These are phyloP conservation scores for Fusarium xylarioides DNA, from an alignment of 2,329 filamentous ascomycete species.

Conservation along the genomic window DNA sequence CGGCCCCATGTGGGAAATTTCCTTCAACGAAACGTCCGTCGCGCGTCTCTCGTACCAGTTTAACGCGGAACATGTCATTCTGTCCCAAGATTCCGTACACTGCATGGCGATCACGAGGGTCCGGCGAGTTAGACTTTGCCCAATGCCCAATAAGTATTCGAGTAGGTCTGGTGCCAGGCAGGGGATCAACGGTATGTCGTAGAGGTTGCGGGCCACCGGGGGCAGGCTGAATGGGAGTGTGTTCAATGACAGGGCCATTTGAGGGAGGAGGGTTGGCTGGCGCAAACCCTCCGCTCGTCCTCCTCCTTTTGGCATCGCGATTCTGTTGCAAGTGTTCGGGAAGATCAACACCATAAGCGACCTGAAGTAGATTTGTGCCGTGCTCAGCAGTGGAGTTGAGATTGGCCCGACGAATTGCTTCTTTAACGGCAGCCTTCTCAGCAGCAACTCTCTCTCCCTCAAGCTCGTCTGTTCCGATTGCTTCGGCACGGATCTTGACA, in stretches of 20 bases:
- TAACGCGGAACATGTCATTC: conserved; percentile 72
- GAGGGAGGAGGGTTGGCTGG: conserved; percentile 45
- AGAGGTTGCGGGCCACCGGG: conserved; percentile 30
- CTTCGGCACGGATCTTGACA: conserved; percentile 62
- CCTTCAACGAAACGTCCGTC: conserved; percentile 66
- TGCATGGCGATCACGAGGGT: conserved; percentile 64
- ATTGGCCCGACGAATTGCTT: conserved; percentile 57
- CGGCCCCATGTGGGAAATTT: conserved; percentile 68
- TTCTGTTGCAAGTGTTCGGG: conserved; percentile 54
- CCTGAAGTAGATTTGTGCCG: conserved; percentile 51
- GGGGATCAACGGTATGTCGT: conserved; percentile 48
- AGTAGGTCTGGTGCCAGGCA: conserved; percentile 64
- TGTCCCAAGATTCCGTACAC: conserved; percentile 70
- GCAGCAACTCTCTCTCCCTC: conserved; percentile 51
- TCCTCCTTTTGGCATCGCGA: conserved; percentile 59
- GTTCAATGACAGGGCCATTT: conserved; percentile 35
- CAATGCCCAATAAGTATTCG: conserved; percentile 68
- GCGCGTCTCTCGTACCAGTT: conserved; percentile 67
- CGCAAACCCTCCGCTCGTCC: conserved; percentile 51
- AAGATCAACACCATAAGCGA: conserved; percentile 62
- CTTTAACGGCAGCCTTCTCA: conserved; percentile 55
- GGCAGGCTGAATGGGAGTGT: conserved; percentile 35
- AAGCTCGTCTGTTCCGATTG: conserved; percentile 50
- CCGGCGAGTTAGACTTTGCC: conserved; percentile 61
- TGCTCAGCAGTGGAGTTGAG: conserved; percentile 56